These are phyloP conservation scores for Fagopyrum esculentum DNA, from an alignment of 148 eudicot genomes.

Conservation along the genomic window DNA sequence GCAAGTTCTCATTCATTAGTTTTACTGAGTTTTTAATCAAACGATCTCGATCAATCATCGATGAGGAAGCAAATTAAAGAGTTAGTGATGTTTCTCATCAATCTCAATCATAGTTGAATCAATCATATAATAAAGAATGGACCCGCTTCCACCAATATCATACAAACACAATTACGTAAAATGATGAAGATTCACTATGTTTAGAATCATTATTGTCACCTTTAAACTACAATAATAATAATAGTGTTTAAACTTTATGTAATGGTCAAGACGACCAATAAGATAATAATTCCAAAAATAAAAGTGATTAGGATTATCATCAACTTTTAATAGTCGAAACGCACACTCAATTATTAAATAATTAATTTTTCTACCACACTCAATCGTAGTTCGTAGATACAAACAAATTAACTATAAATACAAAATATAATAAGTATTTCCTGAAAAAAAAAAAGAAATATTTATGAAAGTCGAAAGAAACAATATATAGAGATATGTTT, in stretches of 20 bases:
- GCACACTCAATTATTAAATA: background rate
- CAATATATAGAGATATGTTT: background rate
- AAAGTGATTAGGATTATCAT: background rate
- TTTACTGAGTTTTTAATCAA: background rate
- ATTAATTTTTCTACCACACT: background rate
- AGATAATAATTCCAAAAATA: background rate
- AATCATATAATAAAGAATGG: background rate
- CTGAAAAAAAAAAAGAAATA: background rate
- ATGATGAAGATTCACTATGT: background rate
- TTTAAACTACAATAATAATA: background rate
- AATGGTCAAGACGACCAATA: background rate
- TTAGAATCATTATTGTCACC: background rate
- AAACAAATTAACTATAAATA: no score
- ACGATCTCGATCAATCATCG: background rate
- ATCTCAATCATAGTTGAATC: background rate
- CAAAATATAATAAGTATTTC: no score
- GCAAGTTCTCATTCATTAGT: background rate
- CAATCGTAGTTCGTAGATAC: background rate
- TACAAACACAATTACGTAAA: background rate
- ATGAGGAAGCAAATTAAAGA: background rate
- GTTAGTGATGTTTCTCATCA: background rate
- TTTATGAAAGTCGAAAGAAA: background rate
- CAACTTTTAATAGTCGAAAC: background rate
- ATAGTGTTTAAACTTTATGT: slow-evolving; percentile 3
- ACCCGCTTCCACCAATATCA: background rate